Evolutionary conservation across 768 basidiomycete species (phyloP).

Genomic region (Nidularia sp.): DNA sequence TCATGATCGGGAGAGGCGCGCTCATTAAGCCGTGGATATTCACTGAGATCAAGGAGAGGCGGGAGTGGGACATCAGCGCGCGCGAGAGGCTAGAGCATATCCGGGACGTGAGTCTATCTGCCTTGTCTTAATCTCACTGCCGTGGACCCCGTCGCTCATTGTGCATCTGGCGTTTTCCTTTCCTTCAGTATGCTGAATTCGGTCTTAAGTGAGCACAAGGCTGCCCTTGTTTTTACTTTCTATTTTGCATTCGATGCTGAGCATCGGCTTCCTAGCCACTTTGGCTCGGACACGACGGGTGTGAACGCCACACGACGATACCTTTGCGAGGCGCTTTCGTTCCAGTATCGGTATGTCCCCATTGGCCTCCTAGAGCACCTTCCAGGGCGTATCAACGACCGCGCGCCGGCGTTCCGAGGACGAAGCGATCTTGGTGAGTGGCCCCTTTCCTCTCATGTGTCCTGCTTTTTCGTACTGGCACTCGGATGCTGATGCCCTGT

Average conservation of each 20-base stretch:
- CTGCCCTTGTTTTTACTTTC: neutral
- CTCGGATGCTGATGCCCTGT: no score
- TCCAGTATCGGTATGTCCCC: slow-evolving; percentile 95
- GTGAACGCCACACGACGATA: slow-evolving; percentile 90
- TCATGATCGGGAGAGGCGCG: slow-evolving; percentile 94
- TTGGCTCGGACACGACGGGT: slow-evolving; percentile 84
- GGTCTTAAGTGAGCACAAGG: slow-evolving; percentile 61
- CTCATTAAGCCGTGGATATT: slow-evolving; percentile 97
- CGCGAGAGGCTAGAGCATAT: slow-evolving; percentile 79
- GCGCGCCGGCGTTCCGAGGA: slow-evolving; percentile 83
- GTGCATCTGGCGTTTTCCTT: neutral
- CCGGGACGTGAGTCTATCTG: slow-evolving; percentile 49
- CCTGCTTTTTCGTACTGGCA: neutral
- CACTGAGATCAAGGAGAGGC: slow-evolving; percentile 87
- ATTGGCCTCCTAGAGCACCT: slow-evolving; percentile 85
- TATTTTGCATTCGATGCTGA: neutral
- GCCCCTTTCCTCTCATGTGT: slow-evolving; percentile 15
- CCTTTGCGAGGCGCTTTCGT: slow-evolving; percentile 92
- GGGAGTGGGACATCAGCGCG: slow-evolving; percentile 93
- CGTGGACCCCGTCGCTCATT: neutral
- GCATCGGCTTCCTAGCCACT: slow-evolving; percentile 46
- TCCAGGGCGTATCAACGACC: slow-evolving; percentile 83
- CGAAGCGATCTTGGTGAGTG: slow-evolving; percentile 76
- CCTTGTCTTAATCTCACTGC: neutral
- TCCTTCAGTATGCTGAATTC: slow-evolving; percentile 73